These are phyloP conservation scores for Solanum pennellii DNA, from an alignment of 257 asterid genomes.

Conservation along the genomic window DNA sequence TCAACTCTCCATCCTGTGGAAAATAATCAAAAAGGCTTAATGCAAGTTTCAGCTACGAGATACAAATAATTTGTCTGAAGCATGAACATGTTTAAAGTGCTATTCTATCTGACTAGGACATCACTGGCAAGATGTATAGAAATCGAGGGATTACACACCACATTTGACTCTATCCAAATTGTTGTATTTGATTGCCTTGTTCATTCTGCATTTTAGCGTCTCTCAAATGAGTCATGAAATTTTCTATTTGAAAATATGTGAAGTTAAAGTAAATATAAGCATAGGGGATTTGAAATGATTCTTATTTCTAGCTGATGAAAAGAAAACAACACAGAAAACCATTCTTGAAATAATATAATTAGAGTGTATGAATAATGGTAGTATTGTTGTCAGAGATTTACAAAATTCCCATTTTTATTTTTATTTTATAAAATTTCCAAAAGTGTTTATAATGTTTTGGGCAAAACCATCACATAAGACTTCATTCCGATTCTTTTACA, in stretches of 20 bases:
- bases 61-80: neutral
- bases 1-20: slow-evolving; percentile 42
- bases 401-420: neutral
- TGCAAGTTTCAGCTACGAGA: neutral
- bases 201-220: neutral
- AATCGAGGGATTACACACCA: neutral
- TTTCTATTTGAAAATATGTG: neutral
- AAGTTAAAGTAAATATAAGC: neutral
- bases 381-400: neutral
- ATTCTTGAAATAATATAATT: neutral
- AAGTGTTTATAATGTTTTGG: neutral
- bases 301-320: neutral
- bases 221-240: neutral
- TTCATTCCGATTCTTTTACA: neutral
- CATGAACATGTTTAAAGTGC: neutral
- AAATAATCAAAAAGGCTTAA: neutral
- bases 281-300: neutral
- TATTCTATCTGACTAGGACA: neutral
- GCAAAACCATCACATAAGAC: neutral
- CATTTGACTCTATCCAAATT: neutral
- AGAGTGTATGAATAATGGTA: neutral
- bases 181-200: neutral
- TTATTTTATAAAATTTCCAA: neutral
- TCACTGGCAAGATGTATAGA: neutral
- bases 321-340: neutral